Evolutionary conservation across 2,329 filamentous ascomycete genomes (phyloP).

Genomic region (Hymenoscyphus fraxineus): DNA sequence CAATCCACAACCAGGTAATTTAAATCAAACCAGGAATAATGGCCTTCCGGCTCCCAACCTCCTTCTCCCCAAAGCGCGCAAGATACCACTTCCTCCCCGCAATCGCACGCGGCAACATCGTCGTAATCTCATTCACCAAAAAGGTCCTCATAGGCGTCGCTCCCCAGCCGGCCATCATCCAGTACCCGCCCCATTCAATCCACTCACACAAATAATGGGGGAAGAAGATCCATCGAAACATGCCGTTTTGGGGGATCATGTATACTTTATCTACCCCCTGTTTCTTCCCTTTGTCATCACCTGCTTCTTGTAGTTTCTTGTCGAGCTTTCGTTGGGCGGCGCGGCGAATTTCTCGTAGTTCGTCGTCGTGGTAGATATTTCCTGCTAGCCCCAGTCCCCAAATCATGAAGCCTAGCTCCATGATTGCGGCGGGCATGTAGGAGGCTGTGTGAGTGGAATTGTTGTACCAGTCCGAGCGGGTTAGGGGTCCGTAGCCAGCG

Average conservation of each 20-base stretch:
- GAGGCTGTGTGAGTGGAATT: conserved; percentile 30
- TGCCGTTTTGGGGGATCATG: conserved; percentile 74
- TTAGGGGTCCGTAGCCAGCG: conserved; percentile 71
- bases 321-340: conserved; percentile 60
- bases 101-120: conserved; percentile 84
- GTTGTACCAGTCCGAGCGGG: conserved; percentile 49
- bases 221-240: conserved; percentile 80
- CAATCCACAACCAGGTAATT: not conserved
- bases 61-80: conserved; percentile 80
- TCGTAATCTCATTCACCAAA: conserved; percentile 78
- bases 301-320: conserved; percentile 36
- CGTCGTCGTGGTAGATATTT: conserved; percentile 88
- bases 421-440: conserved; percentile 37
- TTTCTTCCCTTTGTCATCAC: conserved; percentile 40
- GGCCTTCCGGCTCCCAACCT: conserved; percentile 70
- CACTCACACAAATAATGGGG: conserved; percentile 97
- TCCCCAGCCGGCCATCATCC: conserved; percentile 64
- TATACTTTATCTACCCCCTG: conserved; percentile 71
- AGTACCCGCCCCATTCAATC: conserved; percentile 92
- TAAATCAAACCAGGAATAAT: conserved; percentile 52
- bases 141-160: conserved; percentile 78
- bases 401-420: conserved; percentile 63
- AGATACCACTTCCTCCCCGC: conserved; percentile 83
- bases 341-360: conserved; percentile 80
- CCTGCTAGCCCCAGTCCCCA: conserved; percentile 73